phyloP scores from a whole-genome alignment of 2,329 filamentous ascomycete genomes.

The Dryadomyces quercus-mongolicae region DNA sequence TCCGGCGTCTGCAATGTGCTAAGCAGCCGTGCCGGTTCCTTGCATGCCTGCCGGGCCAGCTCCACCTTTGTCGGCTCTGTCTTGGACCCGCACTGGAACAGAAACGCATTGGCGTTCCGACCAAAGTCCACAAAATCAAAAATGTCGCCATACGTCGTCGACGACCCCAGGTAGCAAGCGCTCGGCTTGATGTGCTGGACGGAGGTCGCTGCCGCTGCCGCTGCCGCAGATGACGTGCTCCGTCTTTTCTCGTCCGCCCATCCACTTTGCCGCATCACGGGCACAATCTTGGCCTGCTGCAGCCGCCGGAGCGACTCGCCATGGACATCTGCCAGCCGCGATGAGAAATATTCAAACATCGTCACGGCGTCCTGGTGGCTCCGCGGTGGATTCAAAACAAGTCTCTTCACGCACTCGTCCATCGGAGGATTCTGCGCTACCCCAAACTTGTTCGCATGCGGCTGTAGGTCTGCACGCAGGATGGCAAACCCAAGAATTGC shows the following conservation, averaged over 20 bases:
- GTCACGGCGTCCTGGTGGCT: slow-evolving; percentile 53
- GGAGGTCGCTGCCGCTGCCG: slow-evolving; percentile 3
- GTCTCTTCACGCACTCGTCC: slow-evolving; percentile 57
- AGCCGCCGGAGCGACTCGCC: slow-evolving; percentile 48
- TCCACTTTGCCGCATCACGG: slow-evolving; percentile 33
- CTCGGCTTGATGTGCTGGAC: slow-evolving; percentile 53
- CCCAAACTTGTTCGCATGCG: slow-evolving; percentile 74
- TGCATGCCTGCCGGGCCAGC: slow-evolving; percentile 71
- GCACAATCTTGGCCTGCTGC: slow-evolving; percentile 57
- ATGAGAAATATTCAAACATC: slow-evolving; percentile 75
- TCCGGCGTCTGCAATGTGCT: slow-evolving; percentile 68
- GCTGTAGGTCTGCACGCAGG: slow-evolving; percentile 61
- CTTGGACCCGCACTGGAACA: slow-evolving; percentile 82
- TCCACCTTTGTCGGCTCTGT: slow-evolving; percentile 80
- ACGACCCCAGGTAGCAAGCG: slow-evolving; percentile 68
- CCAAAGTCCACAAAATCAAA: slow-evolving; percentile 98
- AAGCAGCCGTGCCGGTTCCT: slow-evolving; percentile 71
- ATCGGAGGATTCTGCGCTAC: slow-evolving; percentile 75
- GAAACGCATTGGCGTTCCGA: slow-evolving; percentile 71
- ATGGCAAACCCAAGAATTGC: slow-evolving; percentile 72
- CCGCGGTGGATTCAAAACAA: slow-evolving; percentile 61
- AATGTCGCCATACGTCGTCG: slow-evolving; percentile 65
- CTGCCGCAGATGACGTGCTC: too few relatives aligned
- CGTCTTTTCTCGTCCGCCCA: neutral
- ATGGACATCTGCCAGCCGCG: slow-evolving; percentile 61